These are phyloP conservation scores for Nematodospora valgi DNA, from an alignment of 805 yeast genomes.

Conservation along the genomic window DNA sequence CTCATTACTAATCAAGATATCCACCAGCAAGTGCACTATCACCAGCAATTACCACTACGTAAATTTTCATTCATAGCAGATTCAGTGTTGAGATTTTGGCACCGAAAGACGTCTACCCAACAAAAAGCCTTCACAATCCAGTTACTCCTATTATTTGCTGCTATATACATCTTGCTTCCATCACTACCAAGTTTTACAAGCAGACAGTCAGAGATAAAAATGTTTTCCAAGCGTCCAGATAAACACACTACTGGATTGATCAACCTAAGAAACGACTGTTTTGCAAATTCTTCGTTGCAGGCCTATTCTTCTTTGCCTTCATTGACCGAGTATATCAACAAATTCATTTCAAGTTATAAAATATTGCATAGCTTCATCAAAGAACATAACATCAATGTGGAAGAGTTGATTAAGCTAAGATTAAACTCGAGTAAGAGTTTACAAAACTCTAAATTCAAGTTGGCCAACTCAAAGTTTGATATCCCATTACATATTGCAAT, in stretches of 20 bases:
- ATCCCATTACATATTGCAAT: conserved; percentile 57
- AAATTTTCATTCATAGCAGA: conserved; percentile 5
- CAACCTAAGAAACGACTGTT: conserved; percentile 85
- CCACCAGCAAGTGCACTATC: conserved; percentile 2
- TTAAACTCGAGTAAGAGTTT: conserved; percentile 8
- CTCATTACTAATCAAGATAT: conserved; percentile 12
- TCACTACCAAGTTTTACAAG: conserved; percentile 6
- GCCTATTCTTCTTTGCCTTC: conserved; percentile 65
- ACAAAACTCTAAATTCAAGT: conserved; percentile 18
- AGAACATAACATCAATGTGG: conserved; percentile 17
- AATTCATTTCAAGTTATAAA: conserved; percentile 28
- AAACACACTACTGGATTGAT: conserved; percentile 77
- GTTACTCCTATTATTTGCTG: conserved; percentile 11
- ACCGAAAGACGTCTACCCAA: conserved; percentile 8
- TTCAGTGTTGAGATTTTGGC: conserved; percentile 9
- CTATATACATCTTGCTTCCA: conserved; percentile 14
- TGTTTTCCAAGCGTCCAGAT: conserved; percentile 59
- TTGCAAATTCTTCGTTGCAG: conserved; percentile 86
- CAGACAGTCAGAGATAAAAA: conserved; percentile 10
- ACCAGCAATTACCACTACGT: not conserved
- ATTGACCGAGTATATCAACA: conserved; percentile 53
- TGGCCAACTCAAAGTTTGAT: conserved; percentile 22
- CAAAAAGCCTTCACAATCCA: conserved; percentile 11
- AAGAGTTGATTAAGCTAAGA: conserved; percentile 11
- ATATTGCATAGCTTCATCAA: conserved; percentile 18